Percentiles rank a stretch among this genome's conserved stretches.
Conservation (phyloP, 2,329 filamentous ascomycete species). For the Ambrosiella beaveri region DNA sequence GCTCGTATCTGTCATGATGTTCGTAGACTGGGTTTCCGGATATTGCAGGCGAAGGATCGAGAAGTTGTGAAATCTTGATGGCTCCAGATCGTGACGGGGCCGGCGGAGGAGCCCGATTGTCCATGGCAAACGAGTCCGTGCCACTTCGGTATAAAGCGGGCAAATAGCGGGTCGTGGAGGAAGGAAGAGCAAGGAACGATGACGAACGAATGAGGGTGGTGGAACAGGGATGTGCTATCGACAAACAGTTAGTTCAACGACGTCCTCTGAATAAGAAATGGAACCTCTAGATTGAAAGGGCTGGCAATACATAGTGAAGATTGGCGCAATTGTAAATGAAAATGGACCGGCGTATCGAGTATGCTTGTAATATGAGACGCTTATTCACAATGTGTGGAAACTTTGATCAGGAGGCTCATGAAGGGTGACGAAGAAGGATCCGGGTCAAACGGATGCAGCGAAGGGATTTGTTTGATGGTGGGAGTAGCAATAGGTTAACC, state of each 20-base stretch:
- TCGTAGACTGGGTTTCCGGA: not conserved
- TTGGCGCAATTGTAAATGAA: too few species aligned
- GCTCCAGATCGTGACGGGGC: not conserved
- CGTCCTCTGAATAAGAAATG: not conserved
- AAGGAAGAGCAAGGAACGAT: not conserved
- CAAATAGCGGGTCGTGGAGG: not conserved
- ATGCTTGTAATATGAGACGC: too few species aligned
- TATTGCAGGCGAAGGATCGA: not conserved
- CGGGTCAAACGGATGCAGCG: too few species aligned
- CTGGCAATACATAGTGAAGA: too few species aligned
- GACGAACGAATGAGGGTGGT: not conserved
- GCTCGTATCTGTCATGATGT: not conserved
- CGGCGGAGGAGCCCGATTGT: not conserved
- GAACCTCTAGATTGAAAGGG: too few species aligned
- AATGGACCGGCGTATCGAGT: too few species aligned
- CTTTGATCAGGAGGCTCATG: too few species aligned
- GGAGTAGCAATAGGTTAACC: too few species aligned
- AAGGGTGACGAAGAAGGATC: too few species aligned
- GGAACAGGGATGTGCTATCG: not conserved
- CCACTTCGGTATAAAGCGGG: not conserved
- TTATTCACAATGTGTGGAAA: too few species aligned
- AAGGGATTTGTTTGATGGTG: too few species aligned
- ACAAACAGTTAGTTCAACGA: not conserved
- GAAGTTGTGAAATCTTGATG: not conserved
- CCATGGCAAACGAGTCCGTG: not conserved